Conservation (phyloP, 2,329 filamentous ascomycete genomes). For the Nakataea oryzae region DNA sequence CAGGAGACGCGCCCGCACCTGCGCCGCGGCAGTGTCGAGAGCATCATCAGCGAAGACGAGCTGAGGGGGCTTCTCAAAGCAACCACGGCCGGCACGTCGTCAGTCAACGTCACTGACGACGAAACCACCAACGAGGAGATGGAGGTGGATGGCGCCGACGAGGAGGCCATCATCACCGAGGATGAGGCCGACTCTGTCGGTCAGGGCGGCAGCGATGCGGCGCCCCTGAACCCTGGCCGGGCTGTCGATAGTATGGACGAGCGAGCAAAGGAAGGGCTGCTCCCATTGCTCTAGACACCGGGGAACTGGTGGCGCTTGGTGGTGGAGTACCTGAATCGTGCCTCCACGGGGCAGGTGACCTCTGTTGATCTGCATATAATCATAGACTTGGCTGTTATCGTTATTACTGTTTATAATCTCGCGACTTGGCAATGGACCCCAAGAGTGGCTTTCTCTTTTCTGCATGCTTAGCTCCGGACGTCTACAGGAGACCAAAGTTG, state of each 20-base stretch:
- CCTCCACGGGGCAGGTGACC: background rate
- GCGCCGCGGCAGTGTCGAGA: conserved; percentile 44
- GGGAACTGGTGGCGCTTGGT: background rate
- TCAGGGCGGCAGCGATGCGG: background rate
- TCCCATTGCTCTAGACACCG: background rate
- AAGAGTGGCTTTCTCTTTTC: too few species aligned
- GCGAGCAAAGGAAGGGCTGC: background rate
- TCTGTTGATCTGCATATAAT: background rate
- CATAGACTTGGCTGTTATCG: background rate
- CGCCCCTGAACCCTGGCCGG: background rate
- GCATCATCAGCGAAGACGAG: conserved; percentile 51
- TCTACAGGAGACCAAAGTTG: too few species aligned
- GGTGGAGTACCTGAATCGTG: too few species aligned
- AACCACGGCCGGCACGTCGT: background rate
- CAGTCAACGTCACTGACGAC: background rate
- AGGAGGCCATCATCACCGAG: background rate
- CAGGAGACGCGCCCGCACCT: conserved; percentile 38
- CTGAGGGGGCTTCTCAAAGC: conserved; percentile 33
- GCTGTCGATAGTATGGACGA: background rate
- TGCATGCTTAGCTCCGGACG: too few species aligned
- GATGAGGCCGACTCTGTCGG: background rate
- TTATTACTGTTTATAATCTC: too few species aligned
- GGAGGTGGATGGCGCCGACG: conserved; percentile 1
- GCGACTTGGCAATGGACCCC: too few species aligned
- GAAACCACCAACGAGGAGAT: conserved; percentile 3